phyloP scores from a whole-genome alignment of 768 basidiomycete genomes.

The Suillus sp. region DNA sequence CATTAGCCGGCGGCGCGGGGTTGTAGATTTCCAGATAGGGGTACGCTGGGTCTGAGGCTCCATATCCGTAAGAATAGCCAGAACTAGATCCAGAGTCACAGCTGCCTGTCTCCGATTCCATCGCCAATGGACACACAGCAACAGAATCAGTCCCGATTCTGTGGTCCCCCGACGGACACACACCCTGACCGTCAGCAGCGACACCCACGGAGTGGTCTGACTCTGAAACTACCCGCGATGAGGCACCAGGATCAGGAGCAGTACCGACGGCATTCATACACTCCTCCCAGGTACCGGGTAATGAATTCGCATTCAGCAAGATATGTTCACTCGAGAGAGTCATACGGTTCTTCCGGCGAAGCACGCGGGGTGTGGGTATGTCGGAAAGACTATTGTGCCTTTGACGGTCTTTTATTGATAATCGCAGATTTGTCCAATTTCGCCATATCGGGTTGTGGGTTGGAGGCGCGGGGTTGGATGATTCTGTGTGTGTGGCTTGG shows the following conservation, averaged over 20 bases:
- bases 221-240: background rate
- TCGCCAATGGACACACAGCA: background rate
- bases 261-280: background rate
- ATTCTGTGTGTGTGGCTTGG: constrained; percentile 13
- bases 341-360: constrained; percentile 26
- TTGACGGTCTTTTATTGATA: constrained; percentile 14
- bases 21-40: constrained; percentile 37
- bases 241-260: background rate
- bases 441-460: constrained; percentile 20
- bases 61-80: constrained; percentile 32
- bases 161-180: background rate
- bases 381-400: constrained; percentile 19
- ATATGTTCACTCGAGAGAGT: constrained; percentile 14
- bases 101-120: background rate
- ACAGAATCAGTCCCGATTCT: background rate
- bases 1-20: constrained; percentile 8
- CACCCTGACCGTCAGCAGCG: background rate
- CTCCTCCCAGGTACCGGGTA: constrained; percentile 9
- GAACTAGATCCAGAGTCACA: background rate
- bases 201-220: background rate
- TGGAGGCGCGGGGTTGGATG: constrained; percentile 7
- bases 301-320: constrained; percentile 11
- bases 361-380: constrained; percentile 18
- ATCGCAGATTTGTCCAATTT: constrained; percentile 11
- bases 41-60: constrained; percentile 27